These are phyloP conservation scores for Phialemonium atrogriseum DNA, from an alignment of 2,329 filamentous ascomycete species.

Conservation along the genomic window DNA sequence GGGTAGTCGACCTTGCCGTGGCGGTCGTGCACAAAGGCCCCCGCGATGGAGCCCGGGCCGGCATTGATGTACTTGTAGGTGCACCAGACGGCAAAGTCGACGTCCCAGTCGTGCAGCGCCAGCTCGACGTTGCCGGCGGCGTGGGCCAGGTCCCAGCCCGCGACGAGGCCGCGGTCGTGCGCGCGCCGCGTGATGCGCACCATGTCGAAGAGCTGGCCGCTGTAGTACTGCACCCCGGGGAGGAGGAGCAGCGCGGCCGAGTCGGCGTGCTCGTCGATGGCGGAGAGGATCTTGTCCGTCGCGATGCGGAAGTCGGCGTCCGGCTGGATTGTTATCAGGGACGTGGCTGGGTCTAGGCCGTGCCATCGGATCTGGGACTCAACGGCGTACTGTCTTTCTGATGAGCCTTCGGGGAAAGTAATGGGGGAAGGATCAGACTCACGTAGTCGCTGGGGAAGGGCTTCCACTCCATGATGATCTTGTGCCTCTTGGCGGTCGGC, in stretches of 20 bases:
- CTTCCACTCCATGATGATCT: slow-evolving; percentile 83
- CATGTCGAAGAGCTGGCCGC: slow-evolving; percentile 82
- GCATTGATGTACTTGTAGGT: slow-evolving; percentile 92
- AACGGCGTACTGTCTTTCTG: slow-evolving; percentile 59
- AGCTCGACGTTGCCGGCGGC: slow-evolving; percentile 78
- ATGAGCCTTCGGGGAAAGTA: not conserved
- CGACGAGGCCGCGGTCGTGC: slow-evolving; percentile 58
- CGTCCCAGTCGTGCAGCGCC: slow-evolving; percentile 75
- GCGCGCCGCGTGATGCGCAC: slow-evolving; percentile 70
- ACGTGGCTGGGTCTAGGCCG: slow-evolving; percentile 53
- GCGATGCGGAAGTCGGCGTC: slow-evolving; percentile 50
- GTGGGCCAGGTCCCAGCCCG: slow-evolving; percentile 87
- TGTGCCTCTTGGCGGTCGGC: slow-evolving; percentile 56
- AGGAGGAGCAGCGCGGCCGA: slow-evolving; percentile 70
- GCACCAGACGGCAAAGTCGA: slow-evolving; percentile 90
- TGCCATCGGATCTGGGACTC: slow-evolving; percentile 73
- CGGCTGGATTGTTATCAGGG: slow-evolving; percentile 68
- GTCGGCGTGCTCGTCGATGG: slow-evolving; percentile 67
- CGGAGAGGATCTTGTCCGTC: slow-evolving; percentile 61
- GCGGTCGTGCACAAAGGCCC: slow-evolving; percentile 69
- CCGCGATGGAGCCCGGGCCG: slow-evolving; percentile 74
- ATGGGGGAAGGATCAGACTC: slow-evolving; percentile 11
- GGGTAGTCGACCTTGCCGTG: slow-evolving; percentile 52
- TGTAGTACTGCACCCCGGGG: slow-evolving; percentile 88
- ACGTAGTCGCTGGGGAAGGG: slow-evolving; percentile 81